A percentile compares a stretch with the other conserved stretches of the same genome.
Evolutionary conservation across 371 early-diverging fungal genomes (phyloP).

Genomic region (Mortierella sp.): DNA sequence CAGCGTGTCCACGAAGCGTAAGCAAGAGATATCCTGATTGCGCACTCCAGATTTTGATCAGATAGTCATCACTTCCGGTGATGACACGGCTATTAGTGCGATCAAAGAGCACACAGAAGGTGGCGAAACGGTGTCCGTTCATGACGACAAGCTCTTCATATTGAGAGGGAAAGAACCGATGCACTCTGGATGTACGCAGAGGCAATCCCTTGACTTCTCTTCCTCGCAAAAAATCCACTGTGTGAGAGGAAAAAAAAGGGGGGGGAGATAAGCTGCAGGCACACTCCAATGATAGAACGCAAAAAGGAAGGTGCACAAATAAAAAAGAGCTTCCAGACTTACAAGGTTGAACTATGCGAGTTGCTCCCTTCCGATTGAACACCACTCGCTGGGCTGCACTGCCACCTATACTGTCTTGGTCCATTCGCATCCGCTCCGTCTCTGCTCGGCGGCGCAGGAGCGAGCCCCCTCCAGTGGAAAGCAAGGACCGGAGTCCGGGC

Average conservation of each 20-base stretch:
- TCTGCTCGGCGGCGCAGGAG: conserved; percentile 32
- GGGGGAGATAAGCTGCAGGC: too few species aligned
- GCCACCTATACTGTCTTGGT: conserved; percentile 16
- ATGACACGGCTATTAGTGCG: conserved; percentile 76
- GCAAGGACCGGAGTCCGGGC: conserved; percentile 47
- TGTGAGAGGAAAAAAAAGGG: too few species aligned
- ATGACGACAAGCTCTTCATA: conserved; percentile 69
- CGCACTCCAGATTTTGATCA: conserved; percentile 91
- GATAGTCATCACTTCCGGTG: conserved; percentile 87
- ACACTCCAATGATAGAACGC: too few species aligned
- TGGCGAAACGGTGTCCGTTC: conserved; percentile 80
- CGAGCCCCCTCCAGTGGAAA: conserved; percentile 42
- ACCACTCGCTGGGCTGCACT: conserved; percentile 14
- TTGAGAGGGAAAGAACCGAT: conserved; percentile 34
- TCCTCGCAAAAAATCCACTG: conserved; percentile 29
- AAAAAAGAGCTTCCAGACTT: conserved; percentile 18
- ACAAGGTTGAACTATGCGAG: conserved; percentile 5
- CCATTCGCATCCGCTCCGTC: conserved; percentile 27
- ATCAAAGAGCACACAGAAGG: conserved; percentile 82
- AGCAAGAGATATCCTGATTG: conserved; percentile 83
- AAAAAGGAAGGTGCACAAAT: too few species aligned
- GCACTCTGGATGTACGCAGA: conserved; percentile 8
- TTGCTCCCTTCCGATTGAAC: conserved; percentile 22
- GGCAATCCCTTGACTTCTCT: conserved; percentile 52
- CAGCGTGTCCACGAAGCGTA: conserved; percentile 85